A percentile compares a stretch with the other conserved stretches of the same genome.
These are phyloP conservation scores for Penicillium malachiteum DNA, from an alignment of 495 filamentous ascomycete genomes.

Conservation along the genomic window DNA sequence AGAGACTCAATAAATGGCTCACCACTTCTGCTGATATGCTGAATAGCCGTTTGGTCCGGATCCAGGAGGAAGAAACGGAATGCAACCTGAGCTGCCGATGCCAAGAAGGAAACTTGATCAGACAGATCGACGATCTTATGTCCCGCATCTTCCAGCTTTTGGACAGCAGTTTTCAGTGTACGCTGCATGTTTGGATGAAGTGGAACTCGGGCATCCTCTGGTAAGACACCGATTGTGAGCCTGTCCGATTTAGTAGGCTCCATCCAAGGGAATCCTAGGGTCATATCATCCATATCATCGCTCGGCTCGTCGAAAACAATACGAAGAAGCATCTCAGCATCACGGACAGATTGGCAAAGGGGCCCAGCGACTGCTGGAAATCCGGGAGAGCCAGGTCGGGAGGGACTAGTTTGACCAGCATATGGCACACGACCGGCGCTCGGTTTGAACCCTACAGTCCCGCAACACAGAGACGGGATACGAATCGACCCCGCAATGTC, in stretches of 20 bases:
- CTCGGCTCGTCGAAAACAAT: neutral
- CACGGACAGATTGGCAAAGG: constrained; percentile 53
- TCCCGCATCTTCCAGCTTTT: constrained; percentile 10
- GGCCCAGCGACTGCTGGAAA: constrained; percentile 45
- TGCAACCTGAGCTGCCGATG: constrained; percentile 9
- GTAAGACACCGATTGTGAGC: constrained; percentile 12
- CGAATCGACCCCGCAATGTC: constrained; percentile 55
- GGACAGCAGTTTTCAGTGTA: constrained; percentile 1
- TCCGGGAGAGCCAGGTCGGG: constrained; percentile 18
- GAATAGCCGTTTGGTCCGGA: constrained; percentile 12
- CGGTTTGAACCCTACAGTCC: constrained; percentile 31
- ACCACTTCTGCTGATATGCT: constrained; percentile 22
- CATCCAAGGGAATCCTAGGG: constrained; percentile 3
- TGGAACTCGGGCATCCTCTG: constrained; percentile 16
- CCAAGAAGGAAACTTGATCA: constrained; percentile 2
- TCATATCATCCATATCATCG: neutral
- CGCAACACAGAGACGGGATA: constrained; percentile 50
- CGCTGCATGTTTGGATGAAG: constrained; percentile 21
- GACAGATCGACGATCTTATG: constrained; percentile 15
- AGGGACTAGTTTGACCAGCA: constrained; percentile 34
- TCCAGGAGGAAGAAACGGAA: constrained; percentile 26
- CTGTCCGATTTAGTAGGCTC: constrained; percentile 3
- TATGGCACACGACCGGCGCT: constrained; percentile 29
- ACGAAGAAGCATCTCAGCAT: constrained; percentile 49
- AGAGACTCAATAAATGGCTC: constrained; percentile 11